Evolutionary conservation across 768 basidiomycete species (phyloP), one percentile per base, ranked within the genome.

Genomic region (Mycena sanguinolenta): DNA sequence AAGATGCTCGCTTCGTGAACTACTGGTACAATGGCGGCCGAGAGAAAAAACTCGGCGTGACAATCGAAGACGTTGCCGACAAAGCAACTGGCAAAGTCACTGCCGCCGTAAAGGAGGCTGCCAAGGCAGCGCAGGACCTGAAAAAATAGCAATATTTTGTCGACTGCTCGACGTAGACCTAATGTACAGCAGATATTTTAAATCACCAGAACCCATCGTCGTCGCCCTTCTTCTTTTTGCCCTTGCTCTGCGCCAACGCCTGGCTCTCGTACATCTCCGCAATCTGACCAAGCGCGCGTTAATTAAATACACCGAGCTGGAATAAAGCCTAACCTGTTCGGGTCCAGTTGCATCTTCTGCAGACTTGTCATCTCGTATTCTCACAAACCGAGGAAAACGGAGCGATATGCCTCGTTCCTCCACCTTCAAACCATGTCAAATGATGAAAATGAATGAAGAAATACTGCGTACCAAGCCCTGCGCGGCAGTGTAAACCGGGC

Each of bases 211-310:
- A 95, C 28, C 85, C 92, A 78, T 95, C 94, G 63, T 87, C 92
- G 4, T 86, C 91, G 19, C 87, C 88, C 73, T 88, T 89, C 82
- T 92, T 94, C 79, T 90, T 92, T 60, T 90, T 87, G 14, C 86
- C 88, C 57, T 88, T 90, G 59, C 86, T 89, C 77, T 94, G 92
- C 21, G 95, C 92, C 42, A 97, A 87, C 19, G 90, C 91, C 79
- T 98, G 96, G 65, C 90, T 86, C 79, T 94, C 89, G 79, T 97
- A 98, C 93, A 98, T 96, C 78, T 98, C 96, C 61, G 95, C 93
- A 75, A 97, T 90, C 94, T 96, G 72, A 52, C 65, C 28, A 19
- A 27, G 49, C 19, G 52, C n/a, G n/a, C n/a, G n/a, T n/a, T n/a
- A n/a, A n/a, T 61, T 65, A 16, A 30, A 55, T 21, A 36, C 66